Percentiles rank a stretch among this genome's conserved stretches.
These are phyloP conservation scores for Sarocladium kiliense DNA, from an alignment of 2,329 filamentous ascomycete genomes.

Conservation along the genomic window DNA sequence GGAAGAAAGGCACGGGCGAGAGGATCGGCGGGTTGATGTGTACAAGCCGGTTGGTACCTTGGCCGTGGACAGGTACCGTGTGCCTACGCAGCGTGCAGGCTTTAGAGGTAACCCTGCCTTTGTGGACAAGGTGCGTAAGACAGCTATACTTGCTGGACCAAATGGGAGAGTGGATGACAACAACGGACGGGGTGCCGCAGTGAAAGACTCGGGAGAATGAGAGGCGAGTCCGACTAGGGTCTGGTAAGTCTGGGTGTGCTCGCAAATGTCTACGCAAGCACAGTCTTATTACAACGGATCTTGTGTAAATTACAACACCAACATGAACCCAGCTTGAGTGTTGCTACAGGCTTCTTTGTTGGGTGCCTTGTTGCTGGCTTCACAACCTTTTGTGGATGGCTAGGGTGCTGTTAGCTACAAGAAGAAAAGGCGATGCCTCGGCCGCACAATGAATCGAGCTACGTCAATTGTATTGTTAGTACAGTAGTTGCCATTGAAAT, in stretches of 20 bases:
- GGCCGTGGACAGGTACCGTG: not conserved
- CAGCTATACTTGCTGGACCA: not conserved
- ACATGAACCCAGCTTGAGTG: too few species aligned
- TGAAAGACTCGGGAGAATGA: not conserved
- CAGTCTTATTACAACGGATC: not conserved
- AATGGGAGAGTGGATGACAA: constrained; percentile 6
- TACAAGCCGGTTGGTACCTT: not conserved
- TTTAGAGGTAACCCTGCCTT: not conserved
- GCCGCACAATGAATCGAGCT: not conserved
- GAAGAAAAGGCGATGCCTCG: not conserved
- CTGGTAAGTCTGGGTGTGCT: not conserved
- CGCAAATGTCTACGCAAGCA: not conserved
- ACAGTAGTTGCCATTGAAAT: not conserved
- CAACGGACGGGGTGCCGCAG: not conserved
- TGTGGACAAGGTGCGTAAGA: not conserved
- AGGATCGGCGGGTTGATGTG: constrained; percentile 4
- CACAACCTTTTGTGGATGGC: too few species aligned
- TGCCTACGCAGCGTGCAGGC: not conserved
- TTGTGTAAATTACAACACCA: not conserved
- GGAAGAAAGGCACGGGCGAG: not conserved
- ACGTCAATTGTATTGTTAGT: not conserved
- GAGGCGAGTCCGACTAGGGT: not conserved
- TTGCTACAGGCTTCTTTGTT: not conserved
- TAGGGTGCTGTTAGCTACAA: not conserved
- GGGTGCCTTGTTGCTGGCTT: not conserved